Base-by-base conservation (phyloP, 768 basidiomycete genomes). In the Boletus rex-veris region DNA sequence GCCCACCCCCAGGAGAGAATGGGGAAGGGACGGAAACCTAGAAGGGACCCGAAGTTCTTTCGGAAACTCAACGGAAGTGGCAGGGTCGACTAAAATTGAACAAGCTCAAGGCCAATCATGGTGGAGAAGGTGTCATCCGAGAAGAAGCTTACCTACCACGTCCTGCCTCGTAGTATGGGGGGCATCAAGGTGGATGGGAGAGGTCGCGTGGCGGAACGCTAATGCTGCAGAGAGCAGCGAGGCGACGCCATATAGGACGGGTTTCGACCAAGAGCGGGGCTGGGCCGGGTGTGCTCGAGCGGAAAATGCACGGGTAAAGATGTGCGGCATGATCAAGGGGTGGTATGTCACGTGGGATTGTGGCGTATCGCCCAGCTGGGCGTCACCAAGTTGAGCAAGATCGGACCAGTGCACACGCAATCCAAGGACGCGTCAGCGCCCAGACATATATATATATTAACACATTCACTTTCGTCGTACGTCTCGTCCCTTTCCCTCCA, bases 1-100 rank as follows among this genome's bases (percentile, higher is more conserved):
- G 21, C 94, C 94, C 1, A 92, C 74, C 7, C 94, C 94, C 18
- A 97, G 73, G 6, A 96, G 79, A 11, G 83, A 79, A 61, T 90
- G 80, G 2, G 79, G 71, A 9, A 88, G 82, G 7, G 82, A 69
- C 10, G 81, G 78, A 15, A 80, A 70, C 60, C 83, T 87, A 31
- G 87, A 81, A 18, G 85, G 83, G 19, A 90, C 76, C 16, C 65
- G 76, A 21, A 92, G 73, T 5, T 77, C 77, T 41, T 76, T 84
- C 3, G 90, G 90, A 64, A 92, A 92, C 54, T 77, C 72, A 58
- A 92, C 83, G 7, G 82, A 82, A 3, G 88, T 90, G 19, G 81
- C 88, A 40, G 85, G 82, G 63, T 92, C 90, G 57, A 79, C 90
- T 86, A 60, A 37, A 43, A 33, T 24, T 14, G 38, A 21, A 38